Evolutionary conservation across 495 filamentous ascomycete genomes (phyloP).

Genomic region (Lasiosphaeria ovina): DNA sequence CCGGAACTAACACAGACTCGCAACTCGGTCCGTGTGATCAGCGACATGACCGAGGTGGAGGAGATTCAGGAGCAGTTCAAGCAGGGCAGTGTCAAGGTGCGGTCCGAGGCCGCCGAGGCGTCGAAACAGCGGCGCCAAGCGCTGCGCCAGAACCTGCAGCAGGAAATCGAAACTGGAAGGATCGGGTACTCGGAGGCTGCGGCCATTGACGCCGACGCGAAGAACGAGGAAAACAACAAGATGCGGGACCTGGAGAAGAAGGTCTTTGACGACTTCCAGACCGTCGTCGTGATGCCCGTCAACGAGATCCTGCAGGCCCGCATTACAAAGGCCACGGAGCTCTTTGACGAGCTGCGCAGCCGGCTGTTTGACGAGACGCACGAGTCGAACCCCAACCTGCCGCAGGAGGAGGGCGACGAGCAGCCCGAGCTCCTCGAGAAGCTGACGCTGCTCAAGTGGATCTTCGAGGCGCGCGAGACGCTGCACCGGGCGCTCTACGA

Average conservation of each 20-base stretch:
- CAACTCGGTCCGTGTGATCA: constrained; percentile 68
- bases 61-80: constrained; percentile 61
- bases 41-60: constrained; percentile 71
- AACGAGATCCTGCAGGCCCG: constrained; percentile 68
- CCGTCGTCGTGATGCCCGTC: constrained; percentile 70
- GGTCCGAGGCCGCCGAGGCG: constrained; percentile 42
- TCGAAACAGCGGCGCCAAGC: constrained; percentile 43
- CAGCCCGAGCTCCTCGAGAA: constrained; percentile 92
- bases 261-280: constrained; percentile 76
- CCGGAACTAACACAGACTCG: constrained; percentile 80
- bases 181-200: constrained; percentile 81
- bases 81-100: constrained; percentile 41
- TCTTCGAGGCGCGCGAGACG: constrained; percentile 88
- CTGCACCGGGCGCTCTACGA: constrained; percentile 83
- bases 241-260: constrained; percentile 62
- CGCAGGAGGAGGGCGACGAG: constrained; percentile 93
- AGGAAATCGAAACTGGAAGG: constrained; percentile 67
- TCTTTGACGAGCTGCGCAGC: constrained; percentile 68
- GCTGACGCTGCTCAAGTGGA: constrained; percentile 92
- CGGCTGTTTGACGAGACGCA: constrained; percentile 72
- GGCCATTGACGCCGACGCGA: constrained; percentile 63
- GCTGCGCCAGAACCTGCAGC: constrained; percentile 62
- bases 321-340: constrained; percentile 58
- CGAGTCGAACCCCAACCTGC: constrained; percentile 69
- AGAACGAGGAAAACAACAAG: constrained; percentile 59